A percentile compares a stretch with the other conserved stretches of the same genome.
Evolutionary conservation across 768 basidiomycete species (phyloP).

Genomic region (Phlebiopsis flavidoalba): DNA sequence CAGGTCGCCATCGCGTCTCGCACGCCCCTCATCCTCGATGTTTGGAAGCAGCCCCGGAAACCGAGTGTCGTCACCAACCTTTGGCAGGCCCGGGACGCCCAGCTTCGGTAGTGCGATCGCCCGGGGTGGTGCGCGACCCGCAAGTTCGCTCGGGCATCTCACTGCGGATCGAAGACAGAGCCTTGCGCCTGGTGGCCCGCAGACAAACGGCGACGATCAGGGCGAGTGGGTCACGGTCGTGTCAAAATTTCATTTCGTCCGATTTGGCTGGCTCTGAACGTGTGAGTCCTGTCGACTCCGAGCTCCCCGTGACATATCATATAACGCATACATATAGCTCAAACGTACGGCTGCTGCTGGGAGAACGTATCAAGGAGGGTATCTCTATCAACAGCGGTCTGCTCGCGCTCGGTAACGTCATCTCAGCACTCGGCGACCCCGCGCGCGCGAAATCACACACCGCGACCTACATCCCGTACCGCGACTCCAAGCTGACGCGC

Average conservation of each 20-base stretch:
- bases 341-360: conserved; percentile 95
- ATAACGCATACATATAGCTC: conserved; percentile 43
- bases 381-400: conserved; percentile 98
- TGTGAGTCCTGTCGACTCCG: conserved; percentile 38
- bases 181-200: conserved; percentile 8
- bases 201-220: conserved; percentile 40
- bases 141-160: conserved; percentile 74
- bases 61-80: conserved; percentile 73
- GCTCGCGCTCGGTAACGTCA: conserved; percentile 95
- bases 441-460: conserved; percentile 79
- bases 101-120: conserved; percentile 50
- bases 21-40: conserved; percentile 79
- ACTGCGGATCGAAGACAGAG: conserved; percentile 27
- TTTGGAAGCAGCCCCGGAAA: conserved; percentile 29
- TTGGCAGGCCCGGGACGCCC: conserved; percentile 74
- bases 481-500: conserved; percentile 96
- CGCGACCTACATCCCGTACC: conserved; percentile 90
- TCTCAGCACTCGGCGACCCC: conserved; percentile 95
- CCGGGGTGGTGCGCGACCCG: conserved; percentile 37
- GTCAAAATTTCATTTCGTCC: conserved; percentile 97
- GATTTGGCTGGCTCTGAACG: conserved; percentile 96
- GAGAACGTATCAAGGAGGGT: conserved; percentile 97
- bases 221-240: conserved; percentile 89
- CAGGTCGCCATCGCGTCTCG: conserved; percentile 74
- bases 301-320: conserved; percentile 1